A percentile compares a stretch with the other conserved stretches of the same genome.
These are phyloP conservation scores for Colletotrichum cordylinicola DNA, from an alignment of 2,329 filamentous ascomycete genomes.

Conservation along the genomic window DNA sequence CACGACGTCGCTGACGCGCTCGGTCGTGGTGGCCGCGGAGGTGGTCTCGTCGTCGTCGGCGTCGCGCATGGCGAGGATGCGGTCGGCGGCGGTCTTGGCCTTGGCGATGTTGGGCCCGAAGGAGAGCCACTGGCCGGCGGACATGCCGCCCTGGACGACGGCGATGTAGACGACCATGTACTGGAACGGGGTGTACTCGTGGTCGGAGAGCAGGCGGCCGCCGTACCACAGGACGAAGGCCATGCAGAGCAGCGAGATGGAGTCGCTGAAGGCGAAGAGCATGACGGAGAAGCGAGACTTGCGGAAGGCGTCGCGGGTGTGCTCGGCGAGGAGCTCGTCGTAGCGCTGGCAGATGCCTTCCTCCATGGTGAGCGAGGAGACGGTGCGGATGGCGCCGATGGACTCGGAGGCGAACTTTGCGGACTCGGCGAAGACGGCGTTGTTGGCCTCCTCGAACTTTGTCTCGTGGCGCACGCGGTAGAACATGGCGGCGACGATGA, in stretches of 20 bases:
- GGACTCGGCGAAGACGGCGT: conserved; percentile 16
- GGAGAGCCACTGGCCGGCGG: conserved; percentile 22
- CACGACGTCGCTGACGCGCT: background rate
- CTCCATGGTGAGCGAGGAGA: conserved; percentile 21
- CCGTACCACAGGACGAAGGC: conserved; percentile 24
- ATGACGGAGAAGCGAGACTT: conserved; percentile 15
- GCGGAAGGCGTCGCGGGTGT: conserved; percentile 14
- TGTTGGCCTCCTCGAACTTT: conserved; percentile 11
- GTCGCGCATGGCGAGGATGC: conserved; percentile 18
- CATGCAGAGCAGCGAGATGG: conserved; percentile 19
- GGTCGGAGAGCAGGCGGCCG: conserved; percentile 14
- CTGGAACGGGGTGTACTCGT: conserved; percentile 25
- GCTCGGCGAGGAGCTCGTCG: background rate
- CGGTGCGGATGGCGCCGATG: conserved; percentile 21
- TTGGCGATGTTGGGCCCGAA: conserved; percentile 24
- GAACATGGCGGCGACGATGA: conserved; percentile 24
- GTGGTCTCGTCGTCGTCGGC: conserved; percentile 48
- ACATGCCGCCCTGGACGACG: conserved; percentile 23
- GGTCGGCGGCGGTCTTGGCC: conserved; percentile 22
- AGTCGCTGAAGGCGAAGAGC: conserved; percentile 18
- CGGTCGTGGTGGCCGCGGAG: background rate
- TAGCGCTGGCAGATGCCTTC: conserved; percentile 17
- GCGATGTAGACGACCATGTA: conserved; percentile 26
- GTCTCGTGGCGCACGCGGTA: conserved; percentile 21
- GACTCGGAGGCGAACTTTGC: conserved; percentile 23